Conservation (phyloP, 1,284 basidiomycete genomes). For the Blastosporella zonata region DNA sequence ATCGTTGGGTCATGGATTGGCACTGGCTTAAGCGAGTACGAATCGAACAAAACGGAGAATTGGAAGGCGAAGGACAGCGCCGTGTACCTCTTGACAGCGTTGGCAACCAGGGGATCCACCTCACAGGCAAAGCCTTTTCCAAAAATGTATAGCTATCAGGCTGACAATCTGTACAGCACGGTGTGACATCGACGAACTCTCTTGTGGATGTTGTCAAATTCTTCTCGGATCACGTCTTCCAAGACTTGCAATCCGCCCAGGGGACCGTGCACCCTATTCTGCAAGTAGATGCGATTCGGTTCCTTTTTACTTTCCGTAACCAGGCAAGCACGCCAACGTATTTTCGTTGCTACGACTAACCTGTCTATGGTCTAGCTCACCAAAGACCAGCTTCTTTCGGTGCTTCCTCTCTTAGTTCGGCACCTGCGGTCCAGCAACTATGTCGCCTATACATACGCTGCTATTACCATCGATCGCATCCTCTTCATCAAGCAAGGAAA, state of each 20-base stretch:
- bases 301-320: conserved; percentile 92
- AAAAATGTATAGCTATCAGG: neutral
- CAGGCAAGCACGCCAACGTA: conserved; percentile 52
- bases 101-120: conserved; percentile 88
- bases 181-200: conserved; percentile 91
- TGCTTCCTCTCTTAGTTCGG: conserved; percentile 84
- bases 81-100: conserved; percentile 90
- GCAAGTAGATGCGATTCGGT: conserved; percentile 95
- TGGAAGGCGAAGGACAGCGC: conserved; percentile 97
- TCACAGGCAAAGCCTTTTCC: conserved; percentile 53
- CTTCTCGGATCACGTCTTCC: conserved; percentile 89
- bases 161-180: conserved; percentile 50
- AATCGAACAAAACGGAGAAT: conserved; percentile 57
- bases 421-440: conserved; percentile 83
- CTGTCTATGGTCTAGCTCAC: conserved; percentile 61
- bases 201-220: conserved; percentile 94
- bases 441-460: conserved; percentile 87
- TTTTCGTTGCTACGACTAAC: neutral
- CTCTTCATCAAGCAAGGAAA: conserved; percentile 82
- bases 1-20: conserved; percentile 85
- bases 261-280: conserved; percentile 83
- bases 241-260: conserved; percentile 77
- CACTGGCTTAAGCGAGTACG: conserved; percentile 65
- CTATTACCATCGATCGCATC: conserved; percentile 87
- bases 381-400: conserved; percentile 90